phyloP scores from a whole-genome alignment of 768 basidiomycete species.

The Hygrophoropsis aurantiaca region DNA sequence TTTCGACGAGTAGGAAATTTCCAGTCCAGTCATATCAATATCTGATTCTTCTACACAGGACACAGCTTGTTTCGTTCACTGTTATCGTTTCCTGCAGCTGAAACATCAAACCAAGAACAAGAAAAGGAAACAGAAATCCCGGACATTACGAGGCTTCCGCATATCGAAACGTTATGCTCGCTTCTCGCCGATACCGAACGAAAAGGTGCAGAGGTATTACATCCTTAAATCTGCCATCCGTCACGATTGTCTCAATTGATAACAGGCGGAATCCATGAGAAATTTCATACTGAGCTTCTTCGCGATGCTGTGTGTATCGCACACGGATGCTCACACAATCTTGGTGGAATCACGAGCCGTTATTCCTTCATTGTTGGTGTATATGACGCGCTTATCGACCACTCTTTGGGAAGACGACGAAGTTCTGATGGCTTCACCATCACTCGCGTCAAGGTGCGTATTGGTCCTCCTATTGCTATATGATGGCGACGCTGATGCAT shows the following conservation, averaged over 20 bases:
- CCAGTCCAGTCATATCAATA: background rate
- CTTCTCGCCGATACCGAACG: slow-evolving; percentile 44
- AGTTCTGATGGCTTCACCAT: slow-evolving; percentile 35
- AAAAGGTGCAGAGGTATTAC: slow-evolving; percentile 41
- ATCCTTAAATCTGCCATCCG: background rate
- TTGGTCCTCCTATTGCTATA: background rate
- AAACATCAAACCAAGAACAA: slow-evolving; percentile 13
- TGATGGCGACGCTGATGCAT: background rate
- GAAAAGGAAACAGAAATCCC: slow-evolving; percentile 18
- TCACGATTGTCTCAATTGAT: background rate
- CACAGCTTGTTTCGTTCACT: slow-evolving; percentile 40
- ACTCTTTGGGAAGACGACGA: slow-evolving; percentile 70
- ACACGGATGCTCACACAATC: slow-evolving; percentile 37
- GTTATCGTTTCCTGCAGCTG: slow-evolving; percentile 35
- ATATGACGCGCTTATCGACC: slow-evolving; percentile 49
- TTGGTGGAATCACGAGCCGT: slow-evolving; percentile 51
- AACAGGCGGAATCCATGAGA: slow-evolving; percentile 37
- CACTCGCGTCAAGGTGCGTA: slow-evolving; percentile 25
- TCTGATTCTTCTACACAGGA: slow-evolving; percentile 33
- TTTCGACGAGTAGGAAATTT: slow-evolving; percentile 52
- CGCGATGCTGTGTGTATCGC: slow-evolving; percentile 36
- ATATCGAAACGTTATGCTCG: slow-evolving; percentile 51
- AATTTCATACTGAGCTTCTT: slow-evolving; percentile 40
- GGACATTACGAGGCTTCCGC: slow-evolving; percentile 33
- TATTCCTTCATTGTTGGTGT: slow-evolving; percentile 64